Conservation (phyloP, 495 filamentous ascomycete genomes). For the Annulohypoxylon moriforme region DNA sequence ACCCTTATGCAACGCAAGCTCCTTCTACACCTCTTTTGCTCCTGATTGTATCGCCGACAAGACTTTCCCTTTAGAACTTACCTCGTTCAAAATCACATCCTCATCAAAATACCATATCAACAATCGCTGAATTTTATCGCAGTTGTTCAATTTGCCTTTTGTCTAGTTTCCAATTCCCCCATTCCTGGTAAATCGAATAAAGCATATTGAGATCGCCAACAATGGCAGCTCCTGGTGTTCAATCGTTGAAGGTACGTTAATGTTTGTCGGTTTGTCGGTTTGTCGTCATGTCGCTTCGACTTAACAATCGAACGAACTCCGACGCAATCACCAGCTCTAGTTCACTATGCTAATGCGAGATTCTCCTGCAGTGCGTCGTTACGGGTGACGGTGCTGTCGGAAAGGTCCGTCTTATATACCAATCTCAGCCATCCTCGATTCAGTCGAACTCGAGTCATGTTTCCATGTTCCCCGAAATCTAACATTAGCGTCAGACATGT, state of each 20-base stretch:
- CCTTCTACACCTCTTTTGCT: slow-evolving; percentile 39
- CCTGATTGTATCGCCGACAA: slow-evolving; percentile 27
- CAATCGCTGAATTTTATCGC: slow-evolving; percentile 6
- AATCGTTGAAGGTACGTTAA: slow-evolving; percentile 67
- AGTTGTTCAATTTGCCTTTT: slow-evolving; percentile 21
- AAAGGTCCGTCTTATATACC: slow-evolving; percentile 72
- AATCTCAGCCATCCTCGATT: slow-evolving; percentile 21
- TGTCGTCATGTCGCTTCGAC: slow-evolving; percentile 28
- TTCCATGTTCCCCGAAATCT: slow-evolving; percentile 35
- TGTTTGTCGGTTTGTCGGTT: background rate
- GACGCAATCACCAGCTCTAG: slow-evolving; percentile 10
- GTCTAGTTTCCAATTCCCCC: slow-evolving; percentile 7
- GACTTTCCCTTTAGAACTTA: slow-evolving; percentile 23
- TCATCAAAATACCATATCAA: slow-evolving; percentile 25
- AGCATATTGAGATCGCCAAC: slow-evolving; percentile 37
- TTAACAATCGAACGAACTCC: slow-evolving; percentile 18
- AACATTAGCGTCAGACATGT: slow-evolving; percentile 79
- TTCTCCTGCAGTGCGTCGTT: slow-evolving; percentile 83
- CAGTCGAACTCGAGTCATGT: slow-evolving; percentile 26
- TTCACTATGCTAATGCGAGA: slow-evolving; percentile 42
- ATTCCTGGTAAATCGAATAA: slow-evolving; percentile 25
- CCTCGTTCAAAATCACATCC: background rate
- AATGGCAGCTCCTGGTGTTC: slow-evolving; percentile 66
- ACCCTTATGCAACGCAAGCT: slow-evolving; percentile 53
- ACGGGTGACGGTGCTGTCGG: slow-evolving; percentile 99